Evolutionary conservation across 139 green algal species (phyloP).

Genomic region (Dunaliella sp.): DNA sequence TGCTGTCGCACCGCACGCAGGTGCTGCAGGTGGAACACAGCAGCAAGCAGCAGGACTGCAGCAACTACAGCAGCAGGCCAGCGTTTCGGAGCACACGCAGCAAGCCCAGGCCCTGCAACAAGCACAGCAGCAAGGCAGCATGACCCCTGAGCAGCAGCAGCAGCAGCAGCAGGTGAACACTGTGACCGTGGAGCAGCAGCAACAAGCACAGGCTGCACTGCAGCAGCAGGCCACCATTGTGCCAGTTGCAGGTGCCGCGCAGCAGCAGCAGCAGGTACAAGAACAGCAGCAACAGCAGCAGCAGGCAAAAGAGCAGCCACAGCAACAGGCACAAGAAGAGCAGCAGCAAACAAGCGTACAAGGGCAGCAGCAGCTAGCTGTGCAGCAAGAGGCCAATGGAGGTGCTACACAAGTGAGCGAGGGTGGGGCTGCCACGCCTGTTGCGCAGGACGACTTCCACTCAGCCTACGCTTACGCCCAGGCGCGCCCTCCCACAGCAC

Average conservation of each 20-base stretch:
- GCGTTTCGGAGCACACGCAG: too few relatives aligned
- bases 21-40: too few relatives aligned
- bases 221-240: too few relatives aligned
- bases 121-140: slow-evolving; percentile 4
- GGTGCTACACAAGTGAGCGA: background rate
- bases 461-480: slow-evolving; percentile 1
- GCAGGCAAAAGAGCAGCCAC: slow-evolving; percentile 1
- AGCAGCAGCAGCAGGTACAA: background rate
- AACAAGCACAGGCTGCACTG: background rate
- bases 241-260: too few relatives aligned
- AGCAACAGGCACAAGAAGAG: slow-evolving; percentile 15
- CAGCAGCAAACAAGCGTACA: background rate
- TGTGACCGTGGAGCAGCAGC: background rate
- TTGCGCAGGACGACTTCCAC: background rate
- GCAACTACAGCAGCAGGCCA: too few relatives aligned
- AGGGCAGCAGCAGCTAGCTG: background rate
- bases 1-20: too few relatives aligned
- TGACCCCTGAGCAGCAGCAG: background rate
- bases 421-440: background rate
- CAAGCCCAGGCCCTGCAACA: background rate
- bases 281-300: background rate
- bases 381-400: background rate
- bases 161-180: background rate
- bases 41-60: too few relatives aligned
- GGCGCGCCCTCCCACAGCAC: background rate